Evolutionary conservation across 805 yeast genomes (phyloP).

Genomic region (Hanseniaspora hatyaiensis): DNA sequence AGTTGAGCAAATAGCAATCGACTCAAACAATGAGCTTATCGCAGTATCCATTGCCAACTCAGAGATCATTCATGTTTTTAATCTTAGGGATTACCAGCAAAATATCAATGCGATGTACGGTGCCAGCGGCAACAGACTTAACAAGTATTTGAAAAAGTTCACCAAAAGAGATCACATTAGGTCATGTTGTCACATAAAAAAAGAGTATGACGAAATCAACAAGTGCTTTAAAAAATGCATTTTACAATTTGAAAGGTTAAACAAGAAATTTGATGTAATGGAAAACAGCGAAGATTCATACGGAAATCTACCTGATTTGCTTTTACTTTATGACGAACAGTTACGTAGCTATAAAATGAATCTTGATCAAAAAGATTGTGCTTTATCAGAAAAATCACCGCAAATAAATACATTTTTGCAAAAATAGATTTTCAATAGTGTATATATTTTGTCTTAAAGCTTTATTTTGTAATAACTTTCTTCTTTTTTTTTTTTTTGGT

Average conservation of each 20-base stretch:
- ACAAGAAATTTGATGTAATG: conserved; percentile 5
- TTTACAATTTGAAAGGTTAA: conserved; percentile 11
- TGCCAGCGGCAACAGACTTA: not conserved
- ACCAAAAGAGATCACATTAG: conserved; percentile 14
- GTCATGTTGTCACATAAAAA: conserved; percentile 9
- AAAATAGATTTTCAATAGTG: too few relatives aligned
- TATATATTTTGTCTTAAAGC: too few relatives aligned
- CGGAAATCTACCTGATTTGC: not conserved
- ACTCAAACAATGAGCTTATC: conserved; percentile 47
- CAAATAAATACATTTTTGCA: not conserved
- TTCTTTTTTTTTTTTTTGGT: too few relatives aligned
- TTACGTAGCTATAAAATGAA: conserved; percentile 1
- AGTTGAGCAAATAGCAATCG: conserved; percentile 58
- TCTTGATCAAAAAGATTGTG: not conserved
- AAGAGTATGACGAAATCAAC: not conserved
- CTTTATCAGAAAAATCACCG: not conserved
- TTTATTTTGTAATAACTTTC: too few relatives aligned
- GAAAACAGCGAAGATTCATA: not conserved
- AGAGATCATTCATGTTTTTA: conserved; percentile 80
- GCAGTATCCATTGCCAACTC: conserved; percentile 68
- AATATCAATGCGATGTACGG: not conserved
- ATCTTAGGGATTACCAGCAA: conserved; percentile 38
- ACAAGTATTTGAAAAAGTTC: conserved; percentile 12
- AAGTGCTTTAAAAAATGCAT: conserved; percentile 4
- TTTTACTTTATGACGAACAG: not conserved